These are phyloP conservation scores for Corymbia citriodora DNA, from an alignment of 441 rosid species.

Conservation along the genomic window DNA sequence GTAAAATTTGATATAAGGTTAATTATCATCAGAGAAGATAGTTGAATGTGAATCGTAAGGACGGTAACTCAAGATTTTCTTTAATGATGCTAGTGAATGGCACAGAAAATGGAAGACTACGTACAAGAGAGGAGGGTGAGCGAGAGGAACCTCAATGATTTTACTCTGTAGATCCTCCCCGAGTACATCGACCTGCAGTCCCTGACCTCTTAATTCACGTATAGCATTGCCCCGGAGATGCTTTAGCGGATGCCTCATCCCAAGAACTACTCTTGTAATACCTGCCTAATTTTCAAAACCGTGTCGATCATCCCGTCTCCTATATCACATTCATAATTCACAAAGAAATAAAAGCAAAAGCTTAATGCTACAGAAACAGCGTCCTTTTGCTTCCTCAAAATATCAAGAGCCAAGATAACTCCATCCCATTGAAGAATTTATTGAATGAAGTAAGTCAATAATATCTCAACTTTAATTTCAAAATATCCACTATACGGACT, in stretches of 20 bases:
- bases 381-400: not conserved
- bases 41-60: not conserved
- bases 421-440: not conserved
- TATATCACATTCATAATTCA: not conserved
- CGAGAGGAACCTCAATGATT: conserved; percentile 52
- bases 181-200: conserved; percentile 78
- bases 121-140: not conserved
- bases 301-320: conserved; percentile 16
- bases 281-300: conserved; percentile 76
- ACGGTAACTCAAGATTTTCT: not conserved
- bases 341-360: not conserved
- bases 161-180: conserved; percentile 80
- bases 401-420: not conserved
- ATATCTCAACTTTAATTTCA: not conserved
- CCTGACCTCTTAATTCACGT: conserved; percentile 61
- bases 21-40: not conserved
- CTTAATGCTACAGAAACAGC: not conserved
- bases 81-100: not conserved
- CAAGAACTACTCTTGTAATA: conserved; percentile 66
- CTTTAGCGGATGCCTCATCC: conserved; percentile 76
- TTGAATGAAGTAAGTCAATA: not conserved
- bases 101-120: not conserved
- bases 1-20: not conserved
- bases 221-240: conserved; percentile 85
- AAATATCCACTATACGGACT: not conserved